phyloP scores from a whole-genome alignment of 352 stramenopile species.

The Halophytophthora polymorphica region DNA sequence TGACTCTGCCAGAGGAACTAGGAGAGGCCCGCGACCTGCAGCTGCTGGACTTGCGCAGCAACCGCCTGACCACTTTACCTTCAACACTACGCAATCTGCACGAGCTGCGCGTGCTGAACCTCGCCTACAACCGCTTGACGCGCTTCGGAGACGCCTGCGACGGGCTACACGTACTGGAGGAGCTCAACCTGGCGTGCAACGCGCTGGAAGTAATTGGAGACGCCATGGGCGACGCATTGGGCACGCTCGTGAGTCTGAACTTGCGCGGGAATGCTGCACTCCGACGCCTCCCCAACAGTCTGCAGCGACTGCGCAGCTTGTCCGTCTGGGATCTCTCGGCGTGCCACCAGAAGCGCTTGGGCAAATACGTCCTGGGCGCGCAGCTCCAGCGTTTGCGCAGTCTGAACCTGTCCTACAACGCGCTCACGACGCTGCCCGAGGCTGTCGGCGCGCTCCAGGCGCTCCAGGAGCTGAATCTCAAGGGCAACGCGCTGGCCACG shows the following conservation, averaged over 20 bases:
- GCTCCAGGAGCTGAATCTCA: conserved; percentile 49
- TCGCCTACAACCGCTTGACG: conserved; percentile 43
- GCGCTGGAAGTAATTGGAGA: conserved; percentile 33
- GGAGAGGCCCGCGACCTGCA: conserved; percentile 48
- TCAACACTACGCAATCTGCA: conserved; percentile 20
- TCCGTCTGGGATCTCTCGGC: conserved; percentile 35
- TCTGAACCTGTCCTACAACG: conserved; percentile 47
- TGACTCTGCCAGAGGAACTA: conserved; percentile 44
- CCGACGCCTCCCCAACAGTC: conserved; percentile 36
- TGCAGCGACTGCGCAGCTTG: conserved; percentile 40
- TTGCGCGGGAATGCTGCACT: conserved; percentile 39
- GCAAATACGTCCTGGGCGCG: conserved; percentile 43
- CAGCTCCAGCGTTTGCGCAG: conserved; percentile 28
- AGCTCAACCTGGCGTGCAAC: conserved; percentile 58
- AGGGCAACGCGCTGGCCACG: conserved; percentile 26
- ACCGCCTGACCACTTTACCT: conserved; percentile 39
- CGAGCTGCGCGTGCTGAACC: conserved; percentile 43
- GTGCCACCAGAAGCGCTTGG: conserved; percentile 50
- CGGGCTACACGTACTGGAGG: conserved; percentile 36
- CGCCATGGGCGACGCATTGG: conserved; percentile 30
- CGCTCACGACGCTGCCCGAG: conserved; percentile 32
- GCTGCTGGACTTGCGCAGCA: conserved; percentile 45
- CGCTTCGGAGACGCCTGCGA: conserved; percentile 46
- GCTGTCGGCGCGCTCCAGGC: conserved; percentile 32
- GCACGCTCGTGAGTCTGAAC: conserved; percentile 30